Conservation (phyloP, 1,284 basidiomycete species). For the Ceratobasidium papillatum region DNA sequence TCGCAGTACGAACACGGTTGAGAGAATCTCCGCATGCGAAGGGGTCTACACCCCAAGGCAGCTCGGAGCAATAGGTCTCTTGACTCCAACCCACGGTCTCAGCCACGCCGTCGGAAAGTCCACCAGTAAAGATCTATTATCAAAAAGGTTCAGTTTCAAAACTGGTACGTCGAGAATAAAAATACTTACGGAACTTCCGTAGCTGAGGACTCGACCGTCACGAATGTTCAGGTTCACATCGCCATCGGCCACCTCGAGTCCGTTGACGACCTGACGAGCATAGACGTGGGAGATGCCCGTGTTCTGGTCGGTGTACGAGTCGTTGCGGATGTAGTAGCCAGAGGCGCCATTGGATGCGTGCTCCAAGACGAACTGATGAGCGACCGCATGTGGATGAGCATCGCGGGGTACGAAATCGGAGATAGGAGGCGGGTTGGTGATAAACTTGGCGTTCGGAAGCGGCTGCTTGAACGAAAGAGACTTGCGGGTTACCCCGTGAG, state of each 20-base stretch:
- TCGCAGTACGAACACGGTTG: not conserved
- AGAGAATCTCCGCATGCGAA: constrained; percentile 61
- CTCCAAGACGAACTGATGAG: constrained; percentile 68
- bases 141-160: constrained; percentile 65
- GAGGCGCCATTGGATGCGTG: constrained; percentile 47
- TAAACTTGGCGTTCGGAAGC: constrained; percentile 49
- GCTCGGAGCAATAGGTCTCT: constrained; percentile 17
- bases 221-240: constrained; percentile 86
- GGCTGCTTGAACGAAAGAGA: constrained; percentile 53
- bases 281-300: constrained; percentile 88
- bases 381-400: constrained; percentile 51
- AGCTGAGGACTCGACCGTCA: constrained; percentile 18
- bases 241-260: constrained; percentile 86
- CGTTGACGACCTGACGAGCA: constrained; percentile 79
- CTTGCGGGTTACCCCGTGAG: constrained; percentile 47
- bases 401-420: constrained; percentile 31
- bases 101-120: not conserved
- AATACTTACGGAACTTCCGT: constrained; percentile 28
- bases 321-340: constrained; percentile 68
- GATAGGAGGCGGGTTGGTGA: constrained; percentile 41
- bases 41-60: constrained; percentile 53
- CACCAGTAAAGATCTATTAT: constrained; percentile 47
- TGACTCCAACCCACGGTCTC: not conserved
- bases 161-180: constrained; percentile 39
- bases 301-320: constrained; percentile 84